Base-by-base conservation (phyloP, 2,329 filamentous ascomycete genomes). In the Trichoderma brevicompactum region DNA sequence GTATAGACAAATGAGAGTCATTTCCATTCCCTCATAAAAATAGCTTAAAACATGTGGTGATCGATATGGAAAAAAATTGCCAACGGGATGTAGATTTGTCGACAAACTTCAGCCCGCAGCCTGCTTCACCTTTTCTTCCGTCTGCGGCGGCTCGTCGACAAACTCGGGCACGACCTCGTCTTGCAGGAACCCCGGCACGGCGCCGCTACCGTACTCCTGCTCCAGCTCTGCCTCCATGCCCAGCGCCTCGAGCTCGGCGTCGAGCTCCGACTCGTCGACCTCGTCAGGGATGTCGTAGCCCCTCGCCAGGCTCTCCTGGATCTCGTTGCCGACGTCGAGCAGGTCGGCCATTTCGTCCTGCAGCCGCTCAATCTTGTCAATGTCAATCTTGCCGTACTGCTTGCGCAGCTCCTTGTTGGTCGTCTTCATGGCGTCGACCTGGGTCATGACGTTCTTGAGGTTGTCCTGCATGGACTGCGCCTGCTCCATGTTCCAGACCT, bases 401-500 rank as follows among this genome's bases (percentile, higher is more conserved):
- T 92, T 91, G 75, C 89, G 89, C 69, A 99, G 85, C 73, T 92
- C 90, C 81, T 97, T 97, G 73, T 95, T 97, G 28, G 94, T 97
- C 1, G 91, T 93, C 85, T 97, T 96, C 87, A 99, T 94, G 10
- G 94, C 94, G 77, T 98, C 94, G 50, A 98, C 94, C 34, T 95
- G 97, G 17, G 93, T 96, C 94, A 97, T 97, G 69, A 95, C 94
- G 78, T 98, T 98, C 78, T 96, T 95, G 61, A 99, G 86, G 75
- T 98, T 98, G 80, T 98, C 94, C 81, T 96, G 93, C 94, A 98
- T 97, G 85, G 94, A 96, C 76, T 91, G 91, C 3, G 94, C 94
- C 80, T 97, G 94, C 81, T 98, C 94, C 94, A 99, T 97, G 81
- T 98, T 98, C 94, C 94, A 98, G 23, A 92, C 92, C 80, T 99